Conservation (phyloP, 805 yeast genomes). For the Ogataea nitratoaversa region DNA sequence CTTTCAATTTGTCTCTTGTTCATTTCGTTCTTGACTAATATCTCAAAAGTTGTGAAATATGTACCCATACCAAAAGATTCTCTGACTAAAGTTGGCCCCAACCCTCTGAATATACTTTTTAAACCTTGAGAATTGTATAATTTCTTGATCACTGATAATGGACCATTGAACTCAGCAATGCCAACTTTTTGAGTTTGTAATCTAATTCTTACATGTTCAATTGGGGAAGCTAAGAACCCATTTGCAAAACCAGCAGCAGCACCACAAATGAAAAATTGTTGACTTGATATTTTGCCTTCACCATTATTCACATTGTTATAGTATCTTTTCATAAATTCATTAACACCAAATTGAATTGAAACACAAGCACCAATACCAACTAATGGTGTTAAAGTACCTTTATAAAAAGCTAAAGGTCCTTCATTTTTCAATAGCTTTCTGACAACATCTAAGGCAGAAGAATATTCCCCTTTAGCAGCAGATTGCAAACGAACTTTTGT, state of each 20-base stretch:
- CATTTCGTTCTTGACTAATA: constrained; percentile 67
- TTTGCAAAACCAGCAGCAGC: constrained; percentile 90
- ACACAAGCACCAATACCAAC: constrained; percentile 98
- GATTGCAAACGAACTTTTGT: constrained; percentile 91
- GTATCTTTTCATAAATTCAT: constrained; percentile 86
- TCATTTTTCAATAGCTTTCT: constrained; percentile 68
- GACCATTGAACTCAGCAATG: constrained; percentile 57
- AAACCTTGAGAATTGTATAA: constrained; percentile 52
- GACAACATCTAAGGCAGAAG: constrained; percentile 67
- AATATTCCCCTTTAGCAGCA: constrained; percentile 70
- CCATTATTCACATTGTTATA: constrained; percentile 45
- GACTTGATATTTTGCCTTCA: constrained; percentile 42
- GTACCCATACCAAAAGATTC: constrained; percentile 87
- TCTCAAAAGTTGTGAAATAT: constrained; percentile 89
- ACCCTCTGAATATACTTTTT: constrained; percentile 62
- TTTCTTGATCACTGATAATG: constrained; percentile 64
- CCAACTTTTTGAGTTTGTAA: constrained; percentile 72
- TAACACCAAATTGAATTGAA: constrained; percentile 91
- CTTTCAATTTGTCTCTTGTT: constrained; percentile 44
- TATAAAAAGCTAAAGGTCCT: constrained; percentile 82
- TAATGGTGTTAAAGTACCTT: constrained; percentile 91
- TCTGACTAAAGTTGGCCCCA: constrained; percentile 76
- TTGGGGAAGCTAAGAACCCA: constrained; percentile 85
- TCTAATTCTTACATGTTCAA: constrained; percentile 91
- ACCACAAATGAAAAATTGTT: constrained; percentile 80